Evolutionary conservation across 768 basidiomycete species (phyloP).

Genomic region (Trametes villosa): DNA sequence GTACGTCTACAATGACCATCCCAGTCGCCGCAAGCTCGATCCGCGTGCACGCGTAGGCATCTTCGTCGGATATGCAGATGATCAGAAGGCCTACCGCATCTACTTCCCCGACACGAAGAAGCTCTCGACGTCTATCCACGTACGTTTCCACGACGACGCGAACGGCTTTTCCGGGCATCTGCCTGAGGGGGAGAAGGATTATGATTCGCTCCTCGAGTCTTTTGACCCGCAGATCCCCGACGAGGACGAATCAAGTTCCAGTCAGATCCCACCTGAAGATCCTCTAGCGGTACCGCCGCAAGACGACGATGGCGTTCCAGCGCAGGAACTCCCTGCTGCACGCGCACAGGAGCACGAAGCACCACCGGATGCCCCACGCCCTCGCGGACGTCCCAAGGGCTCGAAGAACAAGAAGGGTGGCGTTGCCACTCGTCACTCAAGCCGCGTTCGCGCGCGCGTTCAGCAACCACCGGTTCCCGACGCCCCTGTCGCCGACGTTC

Average conservation of each 20-base stretch:
- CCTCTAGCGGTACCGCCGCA: no score
- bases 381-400: constrained; percentile 7
- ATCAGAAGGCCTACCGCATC: constrained; percentile 5
- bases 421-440: neutral
- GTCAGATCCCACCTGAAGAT: no score
- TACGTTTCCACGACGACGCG: neutral
- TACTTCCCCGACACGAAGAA: constrained; percentile 1
- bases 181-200: constrained; percentile 2
- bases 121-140: neutral
- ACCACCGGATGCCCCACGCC: neutral
- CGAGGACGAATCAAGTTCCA: neutral
- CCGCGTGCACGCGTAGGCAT: neutral
- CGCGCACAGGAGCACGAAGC: no score
- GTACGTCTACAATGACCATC: constrained; percentile 15
- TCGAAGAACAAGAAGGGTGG: constrained; percentile 12
- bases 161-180: neutral
- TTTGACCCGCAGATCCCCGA: neutral
- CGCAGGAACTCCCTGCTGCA: no score
- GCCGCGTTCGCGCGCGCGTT: neutral
- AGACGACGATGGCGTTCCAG: no score
- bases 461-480: neutral
- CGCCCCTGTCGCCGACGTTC: no score
- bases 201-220: neutral
- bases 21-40: constrained; percentile 16
- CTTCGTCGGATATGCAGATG: neutral